A percentile compares a stretch with the other conserved stretches of the same genome.
These are phyloP conservation scores for Arthrinium phaeospermum DNA, from an alignment of 2,329 filamentous ascomycete genomes.

Conservation along the genomic window DNA sequence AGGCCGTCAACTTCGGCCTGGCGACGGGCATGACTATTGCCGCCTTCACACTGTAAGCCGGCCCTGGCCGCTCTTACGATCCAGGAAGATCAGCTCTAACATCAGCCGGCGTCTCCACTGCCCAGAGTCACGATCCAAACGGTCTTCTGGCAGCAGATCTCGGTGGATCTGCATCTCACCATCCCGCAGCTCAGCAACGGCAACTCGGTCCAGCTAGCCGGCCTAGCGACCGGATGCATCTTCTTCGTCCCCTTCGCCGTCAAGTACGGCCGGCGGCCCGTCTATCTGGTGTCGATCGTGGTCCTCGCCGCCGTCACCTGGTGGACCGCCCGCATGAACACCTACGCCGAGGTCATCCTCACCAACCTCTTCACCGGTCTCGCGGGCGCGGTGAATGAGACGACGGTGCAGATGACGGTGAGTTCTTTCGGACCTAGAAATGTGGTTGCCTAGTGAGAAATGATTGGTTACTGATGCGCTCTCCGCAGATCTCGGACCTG, in stretches of 20 bases:
- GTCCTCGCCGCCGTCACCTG: conserved; percentile 31
- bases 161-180: conserved; percentile 35
- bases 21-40: conserved; percentile 36
- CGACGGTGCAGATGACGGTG: conserved; percentile 45
- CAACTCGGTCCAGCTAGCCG: conserved; percentile 37
- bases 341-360: conserved; percentile 32
- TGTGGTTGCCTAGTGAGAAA: neutral
- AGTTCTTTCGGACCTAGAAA: neutral
- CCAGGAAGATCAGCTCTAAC: neutral
- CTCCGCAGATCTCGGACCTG: conserved; percentile 38
- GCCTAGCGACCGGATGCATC: conserved; percentile 41
- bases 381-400: conserved; percentile 46
- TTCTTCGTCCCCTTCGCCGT: conserved; percentile 42
- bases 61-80: neutral
- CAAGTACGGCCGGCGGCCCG: conserved; percentile 42
- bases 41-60: conserved; percentile 32
- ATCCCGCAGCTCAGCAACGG: conserved; percentile 34
- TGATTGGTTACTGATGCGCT: neutral
- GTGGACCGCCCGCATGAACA: conserved; percentile 33
- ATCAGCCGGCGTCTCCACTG: neutral
- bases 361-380: conserved; percentile 39
- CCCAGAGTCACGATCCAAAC: conserved; percentile 32
- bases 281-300: conserved; percentile 36
- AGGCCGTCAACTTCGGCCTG: conserved; percentile 37
- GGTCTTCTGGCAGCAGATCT: conserved; percentile 43